Base-by-base conservation (phyloP, 257 asterid species). In the Henckelia pumila region DNA sequence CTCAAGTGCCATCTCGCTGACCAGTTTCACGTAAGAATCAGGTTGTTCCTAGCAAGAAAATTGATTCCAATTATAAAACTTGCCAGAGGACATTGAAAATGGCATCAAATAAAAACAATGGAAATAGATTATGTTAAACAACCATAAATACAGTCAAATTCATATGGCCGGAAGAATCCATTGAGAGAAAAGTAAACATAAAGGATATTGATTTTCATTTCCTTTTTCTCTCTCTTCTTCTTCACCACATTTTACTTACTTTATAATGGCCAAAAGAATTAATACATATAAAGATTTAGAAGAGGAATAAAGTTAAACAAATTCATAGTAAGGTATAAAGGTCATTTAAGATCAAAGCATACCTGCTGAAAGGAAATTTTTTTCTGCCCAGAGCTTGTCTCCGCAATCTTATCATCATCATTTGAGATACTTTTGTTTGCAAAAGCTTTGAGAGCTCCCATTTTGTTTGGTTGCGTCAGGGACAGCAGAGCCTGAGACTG, bases 1-100 rank as follows among this genome's bases (percentile, higher is more conserved):
- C 71, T 94, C 97, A 73, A 85, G 77, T 37, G 83, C 85, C 93
- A 94, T 79, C 81, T 88, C 86, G 80, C 95, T 78, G 14, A 86
- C 71, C 75, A 94, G 83, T 69, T 82, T 75, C 64, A 88, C 96
- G 72, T 94, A 94, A 26, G 69, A 75, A 81, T 88, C 96, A 63
- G 96, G 84, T 71, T 85, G 83, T 67, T 88, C 96, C 99, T 94
- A 84, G 35, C 66, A 78, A 26, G 57, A 69, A 75, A 64, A 59
- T 66, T 35, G n/a, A 21, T 21, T 6, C 56, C 52, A 23, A 56
- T 50, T 29, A 69, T 62, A 52, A 64, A 32, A 53, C 14, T 33
- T 7, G 26, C 3, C 22, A 25, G 19, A 14, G 13, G 40, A 28
- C 14, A 5, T 6, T 21, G 29, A 56, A 44, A 44, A 28, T 40